phyloP scores from a whole-genome alignment of 2,329 filamentous ascomycete species.

The Hypocreales sp. region DNA sequence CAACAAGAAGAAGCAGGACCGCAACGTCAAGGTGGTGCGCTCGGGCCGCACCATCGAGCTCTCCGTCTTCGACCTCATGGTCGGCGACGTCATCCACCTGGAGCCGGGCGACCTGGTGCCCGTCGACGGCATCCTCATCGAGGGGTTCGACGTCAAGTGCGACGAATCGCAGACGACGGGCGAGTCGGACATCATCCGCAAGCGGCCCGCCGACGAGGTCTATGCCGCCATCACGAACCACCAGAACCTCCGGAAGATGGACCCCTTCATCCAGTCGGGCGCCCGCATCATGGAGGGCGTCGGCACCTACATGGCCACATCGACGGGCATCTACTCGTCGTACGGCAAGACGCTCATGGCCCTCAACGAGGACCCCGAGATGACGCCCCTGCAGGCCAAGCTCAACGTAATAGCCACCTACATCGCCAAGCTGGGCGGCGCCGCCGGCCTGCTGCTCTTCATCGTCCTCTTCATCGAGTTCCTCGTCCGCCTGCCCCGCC shows the following conservation, averaged over 20 bases:
- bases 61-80: conserved; percentile 53
- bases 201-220: conserved; percentile 51
- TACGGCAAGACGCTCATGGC: conserved; percentile 65
- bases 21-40: conserved; percentile 54
- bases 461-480: conserved; percentile 79
- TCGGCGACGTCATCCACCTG: conserved; percentile 56
- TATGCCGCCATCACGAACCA: conserved; percentile 52
- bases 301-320: conserved; percentile 59
- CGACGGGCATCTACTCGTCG: conserved; percentile 56
- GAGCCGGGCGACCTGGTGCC: conserved; percentile 63
- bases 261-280: conserved; percentile 77
- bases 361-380: conserved; percentile 57
- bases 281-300: conserved; percentile 64
- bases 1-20: conserved; percentile 67
- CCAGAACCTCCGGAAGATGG: conserved; percentile 54
- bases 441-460: conserved; percentile 65
- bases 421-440: conserved; percentile 64
- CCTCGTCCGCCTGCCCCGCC: conserved; percentile 46
- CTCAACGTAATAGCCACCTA: conserved; percentile 61
- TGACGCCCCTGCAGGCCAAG: conserved; percentile 63
- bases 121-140: conserved; percentile 57
- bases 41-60: conserved; percentile 56
- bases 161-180: conserved; percentile 70
- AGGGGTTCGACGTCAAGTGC: conserved; percentile 60
- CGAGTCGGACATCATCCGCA: conserved; percentile 62